Evolutionary conservation across 257 asterid genomes (phyloP).

Genomic region (Leptodermis oblonga): DNA sequence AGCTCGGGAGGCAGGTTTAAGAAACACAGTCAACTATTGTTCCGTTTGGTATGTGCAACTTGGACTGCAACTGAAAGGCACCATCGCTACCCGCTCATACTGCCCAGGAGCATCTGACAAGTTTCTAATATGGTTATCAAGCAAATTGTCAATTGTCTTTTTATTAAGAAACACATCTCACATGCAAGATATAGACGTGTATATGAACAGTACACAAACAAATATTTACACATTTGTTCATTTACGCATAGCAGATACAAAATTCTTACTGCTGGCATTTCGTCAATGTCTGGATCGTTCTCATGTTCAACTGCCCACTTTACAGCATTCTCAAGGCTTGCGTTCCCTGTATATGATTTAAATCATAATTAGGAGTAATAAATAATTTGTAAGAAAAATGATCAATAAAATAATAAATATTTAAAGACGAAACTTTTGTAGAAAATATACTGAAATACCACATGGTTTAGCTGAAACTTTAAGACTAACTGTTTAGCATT

Average conservation of each 20-base stretch:
- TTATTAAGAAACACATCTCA: not conserved
- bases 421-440: not conserved
- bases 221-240: not conserved
- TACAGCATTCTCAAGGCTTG: conserved; percentile 73
- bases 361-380: not conserved
- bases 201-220: not conserved
- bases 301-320: conserved; percentile 95
- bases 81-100: not conserved
- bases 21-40: not conserved
- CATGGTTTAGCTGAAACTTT: not conserved
- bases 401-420: not conserved
- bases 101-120: not conserved
- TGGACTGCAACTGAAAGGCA: not conserved
- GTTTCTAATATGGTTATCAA: not conserved
- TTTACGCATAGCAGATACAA: not conserved
- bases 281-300: conserved; percentile 79
- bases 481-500: not conserved
- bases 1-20: not conserved
- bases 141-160: not conserved
- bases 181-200: not conserved
- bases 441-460: not conserved
- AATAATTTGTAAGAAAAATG: not conserved
- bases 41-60: not conserved
- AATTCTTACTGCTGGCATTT: conserved; percentile 69
- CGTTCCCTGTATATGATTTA: conserved; percentile 54